These are phyloP conservation scores for Suillus lakei DNA, from an alignment of 768 basidiomycete species.

Conservation along the genomic window DNA sequence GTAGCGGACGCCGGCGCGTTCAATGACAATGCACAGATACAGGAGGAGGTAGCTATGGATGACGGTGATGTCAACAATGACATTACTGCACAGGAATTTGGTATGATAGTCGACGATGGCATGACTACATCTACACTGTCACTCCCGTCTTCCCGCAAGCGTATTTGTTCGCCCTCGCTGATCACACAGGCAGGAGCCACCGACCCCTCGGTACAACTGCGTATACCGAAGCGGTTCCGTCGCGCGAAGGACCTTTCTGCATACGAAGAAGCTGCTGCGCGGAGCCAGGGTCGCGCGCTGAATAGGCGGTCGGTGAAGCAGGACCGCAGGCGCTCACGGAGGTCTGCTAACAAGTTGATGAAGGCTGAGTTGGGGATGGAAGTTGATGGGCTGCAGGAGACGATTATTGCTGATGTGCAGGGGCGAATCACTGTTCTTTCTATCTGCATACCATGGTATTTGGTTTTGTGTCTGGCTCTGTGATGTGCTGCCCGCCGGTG, in stretches of 20 bases:
- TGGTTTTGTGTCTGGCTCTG: neutral
- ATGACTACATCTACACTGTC: slow-evolving; percentile 37
- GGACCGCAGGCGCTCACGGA: slow-evolving; percentile 66
- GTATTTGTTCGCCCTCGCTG: slow-evolving; percentile 32
- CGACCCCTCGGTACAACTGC: slow-evolving; percentile 38
- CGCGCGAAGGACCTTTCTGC: slow-evolving; percentile 57
- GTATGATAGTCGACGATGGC: slow-evolving; percentile 46
- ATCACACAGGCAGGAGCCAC: slow-evolving; percentile 40
- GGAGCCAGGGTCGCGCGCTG: slow-evolving; percentile 56
- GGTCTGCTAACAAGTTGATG: slow-evolving; percentile 44
- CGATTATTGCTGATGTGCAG: slow-evolving; percentile 18
- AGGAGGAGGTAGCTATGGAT: slow-evolving; percentile 49
- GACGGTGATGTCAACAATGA: slow-evolving; percentile 47
- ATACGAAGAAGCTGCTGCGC: slow-evolving; percentile 55
- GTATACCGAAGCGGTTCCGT: slow-evolving; percentile 63
- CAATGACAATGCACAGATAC: slow-evolving; percentile 41
- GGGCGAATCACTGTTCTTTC: neutral
- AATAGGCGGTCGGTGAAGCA: slow-evolving; percentile 63
- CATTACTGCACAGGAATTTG: slow-evolving; percentile 37
- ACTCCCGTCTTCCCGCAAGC: slow-evolving; percentile 17
- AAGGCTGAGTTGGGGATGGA: slow-evolving; percentile 34
- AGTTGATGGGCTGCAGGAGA: slow-evolving; percentile 25
- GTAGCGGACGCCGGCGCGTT: slow-evolving; percentile 85
- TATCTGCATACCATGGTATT: neutral
- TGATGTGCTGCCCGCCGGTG: neutral